Percentiles rank a stretch among this genome's conserved stretches.
Conservation (phyloP, 345 rosid species). For the Euphorbia lathyris region DNA sequence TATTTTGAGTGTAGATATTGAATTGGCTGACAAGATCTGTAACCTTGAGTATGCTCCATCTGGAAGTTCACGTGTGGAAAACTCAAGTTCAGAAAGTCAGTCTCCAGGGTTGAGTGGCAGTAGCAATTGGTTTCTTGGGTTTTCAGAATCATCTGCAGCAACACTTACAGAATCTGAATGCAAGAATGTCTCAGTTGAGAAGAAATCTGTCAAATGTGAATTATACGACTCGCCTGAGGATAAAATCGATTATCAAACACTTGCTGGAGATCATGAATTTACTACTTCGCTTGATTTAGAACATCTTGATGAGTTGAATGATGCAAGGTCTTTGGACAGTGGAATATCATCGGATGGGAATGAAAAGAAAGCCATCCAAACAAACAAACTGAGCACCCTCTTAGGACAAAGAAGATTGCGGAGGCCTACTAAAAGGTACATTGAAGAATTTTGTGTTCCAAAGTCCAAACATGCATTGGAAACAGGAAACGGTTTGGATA, state of each 20-base stretch:
- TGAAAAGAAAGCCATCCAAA: conserved; percentile 31
- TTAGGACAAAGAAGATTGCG: conserved; percentile 42
- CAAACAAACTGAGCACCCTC: conserved; percentile 15
- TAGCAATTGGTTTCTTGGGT: conserved; percentile 41
- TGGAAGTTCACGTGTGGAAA: conserved; percentile 29
- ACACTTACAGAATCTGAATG: conserved; percentile 37
- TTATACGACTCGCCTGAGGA: conserved; percentile 15
- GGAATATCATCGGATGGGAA: conserved; percentile 33
- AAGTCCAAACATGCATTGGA: conserved; percentile 17
- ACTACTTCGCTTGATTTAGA: conserved; percentile 21
- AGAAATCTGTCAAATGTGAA: conserved; percentile 22
- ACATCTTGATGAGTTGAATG: conserved; percentile 38
- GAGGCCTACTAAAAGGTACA: conserved; percentile 46
- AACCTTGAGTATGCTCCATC: conserved; percentile 32
- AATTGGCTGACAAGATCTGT: conserved; percentile 47
- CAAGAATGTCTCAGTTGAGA: conserved; percentile 30
- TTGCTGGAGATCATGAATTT: conserved; percentile 19
- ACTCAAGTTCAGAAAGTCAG: conserved; percentile 58
- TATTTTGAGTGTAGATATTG: conserved; percentile 48
- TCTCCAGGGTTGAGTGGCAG: conserved; percentile 62
- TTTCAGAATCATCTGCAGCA: conserved; percentile 49
- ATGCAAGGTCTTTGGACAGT: conserved; percentile 42
- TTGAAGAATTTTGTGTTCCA: conserved; percentile 44
- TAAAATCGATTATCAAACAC: conserved; percentile 22
- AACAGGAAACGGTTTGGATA: background rate